Evolutionary conservation across 2,329 filamentous ascomycete species (phyloP).

Genomic region (Colletotrichum viniferum): DNA sequence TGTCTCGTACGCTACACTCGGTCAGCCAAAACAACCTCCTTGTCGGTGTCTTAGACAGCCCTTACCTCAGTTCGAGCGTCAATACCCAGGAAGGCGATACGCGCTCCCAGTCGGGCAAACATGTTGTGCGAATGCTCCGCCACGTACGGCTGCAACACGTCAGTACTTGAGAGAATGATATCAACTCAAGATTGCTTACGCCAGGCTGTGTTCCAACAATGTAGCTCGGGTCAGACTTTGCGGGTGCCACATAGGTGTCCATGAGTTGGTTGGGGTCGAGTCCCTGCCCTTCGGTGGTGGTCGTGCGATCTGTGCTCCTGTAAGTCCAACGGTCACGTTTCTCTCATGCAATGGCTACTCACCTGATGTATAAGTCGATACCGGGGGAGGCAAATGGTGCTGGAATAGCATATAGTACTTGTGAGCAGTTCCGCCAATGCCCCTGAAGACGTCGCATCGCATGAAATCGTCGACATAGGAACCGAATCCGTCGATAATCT

Average conservation of each 20-base stretch:
- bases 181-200: constrained; percentile 63
- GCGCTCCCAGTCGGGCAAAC: constrained; percentile 81
- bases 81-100: constrained; percentile 84
- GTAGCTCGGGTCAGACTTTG: constrained; percentile 69
- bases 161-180: constrained; percentile 52
- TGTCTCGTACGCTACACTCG: constrained; percentile 75
- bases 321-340: constrained; percentile 29
- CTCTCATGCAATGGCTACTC: constrained; percentile 17
- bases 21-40: neutral
- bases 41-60: neutral
- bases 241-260: constrained; percentile 71
- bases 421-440: constrained; percentile 89
- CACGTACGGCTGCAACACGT: constrained; percentile 76
- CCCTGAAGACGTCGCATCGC: constrained; percentile 88
- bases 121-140: constrained; percentile 85
- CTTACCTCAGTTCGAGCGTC: constrained; percentile 87
- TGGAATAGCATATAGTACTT: constrained; percentile 99
- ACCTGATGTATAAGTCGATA: constrained; percentile 85
- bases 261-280: constrained; percentile 75
- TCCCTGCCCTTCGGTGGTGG: constrained; percentile 39
- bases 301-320: constrained; percentile 21
- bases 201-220: constrained; percentile 79
- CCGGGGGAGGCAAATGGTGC: constrained; percentile 86
- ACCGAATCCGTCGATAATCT: constrained; percentile 91
- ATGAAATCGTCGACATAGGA: constrained; percentile 96